phyloP scores from a whole-genome alignment of 2,329 filamentous ascomycete genomes.

The Sporothrix humicola region DNA sequence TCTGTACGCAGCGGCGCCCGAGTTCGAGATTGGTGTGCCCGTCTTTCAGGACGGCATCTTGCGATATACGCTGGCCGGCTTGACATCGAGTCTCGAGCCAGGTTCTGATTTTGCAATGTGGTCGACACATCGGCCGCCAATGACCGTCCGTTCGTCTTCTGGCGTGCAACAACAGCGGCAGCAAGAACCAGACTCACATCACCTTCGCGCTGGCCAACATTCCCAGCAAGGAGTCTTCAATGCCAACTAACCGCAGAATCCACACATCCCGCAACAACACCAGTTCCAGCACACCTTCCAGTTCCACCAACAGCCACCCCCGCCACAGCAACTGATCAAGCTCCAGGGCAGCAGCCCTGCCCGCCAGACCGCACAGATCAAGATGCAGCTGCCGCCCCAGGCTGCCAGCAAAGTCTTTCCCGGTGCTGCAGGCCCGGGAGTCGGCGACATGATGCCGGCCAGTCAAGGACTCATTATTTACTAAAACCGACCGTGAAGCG shows the following conservation, averaged over 20 bases:
- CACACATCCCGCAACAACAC: background rate
- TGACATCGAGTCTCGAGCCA: slow-evolving; percentile 48
- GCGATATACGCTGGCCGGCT: slow-evolving; percentile 56
- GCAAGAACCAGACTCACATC: background rate
- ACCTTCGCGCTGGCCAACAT: background rate
- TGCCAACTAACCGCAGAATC: no score
- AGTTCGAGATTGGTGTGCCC: slow-evolving; percentile 34
- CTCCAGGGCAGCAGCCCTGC: slow-evolving; percentile 17
- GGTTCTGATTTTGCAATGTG: slow-evolving; percentile 45
- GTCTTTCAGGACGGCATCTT: slow-evolving; percentile 51
- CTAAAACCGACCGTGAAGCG: background rate
- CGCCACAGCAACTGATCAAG: slow-evolving; percentile 5
- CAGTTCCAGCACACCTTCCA: background rate
- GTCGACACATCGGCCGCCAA: slow-evolving; percentile 46
- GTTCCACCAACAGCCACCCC: slow-evolving; percentile 5
- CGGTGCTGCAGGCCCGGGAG: background rate
- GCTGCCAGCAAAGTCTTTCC: slow-evolving; percentile 22
- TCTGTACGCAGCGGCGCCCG: slow-evolving; percentile 13
- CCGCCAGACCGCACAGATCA: slow-evolving; percentile 9
- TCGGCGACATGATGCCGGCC: slow-evolving; percentile 8
- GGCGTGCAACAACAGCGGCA: background rate
- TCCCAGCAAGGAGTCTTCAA: background rate
- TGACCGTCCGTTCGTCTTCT: background rate
- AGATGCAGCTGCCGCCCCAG: slow-evolving; percentile 28
- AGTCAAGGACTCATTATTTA: background rate